phyloP scores from a whole-genome alignment of 441 rosid genomes.

The Arabidopsis lyrata region DNA sequence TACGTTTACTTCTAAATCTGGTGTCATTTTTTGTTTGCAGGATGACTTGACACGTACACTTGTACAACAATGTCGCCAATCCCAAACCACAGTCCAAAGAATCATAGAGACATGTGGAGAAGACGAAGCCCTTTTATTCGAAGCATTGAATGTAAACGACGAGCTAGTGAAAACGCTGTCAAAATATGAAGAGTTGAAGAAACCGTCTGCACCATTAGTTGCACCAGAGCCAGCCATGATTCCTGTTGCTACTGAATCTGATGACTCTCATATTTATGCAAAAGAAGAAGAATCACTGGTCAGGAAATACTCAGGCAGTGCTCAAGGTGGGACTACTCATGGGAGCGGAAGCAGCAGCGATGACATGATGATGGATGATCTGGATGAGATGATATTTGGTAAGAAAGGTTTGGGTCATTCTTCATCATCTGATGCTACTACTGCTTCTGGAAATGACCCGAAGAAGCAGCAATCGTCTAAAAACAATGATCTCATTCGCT shows the following conservation, averaged over 20 bases:
- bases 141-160: conserved; percentile 83
- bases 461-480: conserved; percentile 68
- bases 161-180: conserved; percentile 79
- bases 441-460: conserved; percentile 44
- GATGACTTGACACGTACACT: conserved; percentile 78
- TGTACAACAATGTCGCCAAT: conserved; percentile 72
- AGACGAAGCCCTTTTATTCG: conserved; percentile 83
- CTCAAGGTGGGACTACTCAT: conserved; percentile 52
- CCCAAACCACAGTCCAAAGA: conserved; percentile 66
- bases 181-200: conserved; percentile 68
- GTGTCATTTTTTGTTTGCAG: conserved; percentile 43
- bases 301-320: conserved; percentile 59
- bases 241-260: conserved; percentile 78
- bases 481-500: conserved; percentile 67
- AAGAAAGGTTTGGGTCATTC: conserved; percentile 62
- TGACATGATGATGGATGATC: conserved; percentile 90
- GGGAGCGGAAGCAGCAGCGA: conserved; percentile 62
- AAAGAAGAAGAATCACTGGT: conserved; percentile 66
- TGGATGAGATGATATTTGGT: conserved; percentile 93
- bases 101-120: conserved; percentile 87
- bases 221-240: conserved; percentile 90
- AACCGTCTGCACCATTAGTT: conserved; percentile 54
- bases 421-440: conserved; percentile 50
- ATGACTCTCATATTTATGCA: conserved; percentile 60
- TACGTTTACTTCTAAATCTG: background rate